Base-by-base conservation (phyloP, 805 yeast genomes). In the Zygotorulaspora danielsina region DNA sequence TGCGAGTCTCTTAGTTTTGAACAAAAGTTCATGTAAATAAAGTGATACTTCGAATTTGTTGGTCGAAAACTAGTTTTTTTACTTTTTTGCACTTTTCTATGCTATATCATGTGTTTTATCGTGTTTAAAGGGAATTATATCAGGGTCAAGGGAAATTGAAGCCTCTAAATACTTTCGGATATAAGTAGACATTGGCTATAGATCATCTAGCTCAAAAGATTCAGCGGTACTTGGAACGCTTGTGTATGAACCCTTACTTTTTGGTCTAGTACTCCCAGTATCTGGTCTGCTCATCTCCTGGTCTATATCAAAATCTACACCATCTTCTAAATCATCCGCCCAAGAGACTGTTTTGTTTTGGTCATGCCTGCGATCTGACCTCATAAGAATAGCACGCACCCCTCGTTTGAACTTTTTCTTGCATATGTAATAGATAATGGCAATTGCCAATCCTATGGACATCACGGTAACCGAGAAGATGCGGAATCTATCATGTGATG, bases 271-370 rank as follows among this genome's bases (percentile, higher is more conserved):
- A 8, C 12, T 29, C 3, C 39, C 19, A 6, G 35, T 38, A 11
- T 38, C 22, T 10, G 38, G 30, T 19, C 26, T 35, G 12, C 38
- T 29, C 16, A 18, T 19, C 10, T 45, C 46, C 16, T 41, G 31
- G 10, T 44, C 47, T 21, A 42, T 27, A n/a, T 47, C 55, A 20
- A 45, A 41, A 17, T 44, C 50, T 12, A 44, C 20, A 1, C 49
- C 50, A 8, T 46, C 47, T 38, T 53, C 61, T 12, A 57, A 40
- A 28, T 59, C 64, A 44, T 64, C 67, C 2, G 68, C 67, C 67
- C 69, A 62, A 3, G 68, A 60, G 3, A 65, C 69, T 6, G 61
- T 54, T 43, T 65, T 65, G 33, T 55, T 57, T 2, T 37, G 35
- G 7, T 48, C 34, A 26, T 45, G 51, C 40, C 50, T 50, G 29